Evolutionary conservation across 1,139 yeast species (phyloP), one percentile per base, ranked within the genome.

Genomic region (Hyphopichia fennica): DNA sequence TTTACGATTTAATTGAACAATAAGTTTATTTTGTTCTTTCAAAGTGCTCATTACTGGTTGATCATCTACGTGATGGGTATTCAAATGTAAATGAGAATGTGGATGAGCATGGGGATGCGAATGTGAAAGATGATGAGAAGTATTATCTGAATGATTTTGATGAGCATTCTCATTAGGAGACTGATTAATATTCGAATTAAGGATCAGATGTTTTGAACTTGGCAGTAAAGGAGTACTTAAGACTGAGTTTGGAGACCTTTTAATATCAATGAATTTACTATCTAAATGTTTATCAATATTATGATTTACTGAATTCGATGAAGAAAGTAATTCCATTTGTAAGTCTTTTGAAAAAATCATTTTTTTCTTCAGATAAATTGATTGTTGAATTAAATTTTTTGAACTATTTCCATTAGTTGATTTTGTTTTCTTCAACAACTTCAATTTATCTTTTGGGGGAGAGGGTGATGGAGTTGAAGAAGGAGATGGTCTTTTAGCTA

Each of bases 321-420:
- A 39, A 28, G 49, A 47, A 25, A 58, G 49, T 19, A 70, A 51
- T 48, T 72, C 77, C 23, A 67, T 45, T 48, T 71, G 70, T 11
- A 72, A 53, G 35, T 71, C 77, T 46, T 70, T 72, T 19, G 73
- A 67, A 42, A 62, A 63, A 2, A 69, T 55, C 30, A 61, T 44
- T 41, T 62, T 65, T 43, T 66, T 63, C 43, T 65, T 65, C 43
- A 65, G 51, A 40, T 56, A 57, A 44, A 60, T 48, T 32, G 65
- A 56, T 34, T 59, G 65, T 17, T 56, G 52, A 41, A 57, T 38
- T 41, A 50, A 32, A 37, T 40, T 50, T 37, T 27, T 35, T 5
- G 48, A 33, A 19, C 44, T 46, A 19, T 41, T 39, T 32, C 22
- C 25, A 30, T 30, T 30, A 9, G 25, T 2, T 3, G 36, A n/a